Evolutionary conservation across 2,329 filamentous ascomycete genomes (phyloP).

Genomic region (Allantophomopsis cytisporea): DNA sequence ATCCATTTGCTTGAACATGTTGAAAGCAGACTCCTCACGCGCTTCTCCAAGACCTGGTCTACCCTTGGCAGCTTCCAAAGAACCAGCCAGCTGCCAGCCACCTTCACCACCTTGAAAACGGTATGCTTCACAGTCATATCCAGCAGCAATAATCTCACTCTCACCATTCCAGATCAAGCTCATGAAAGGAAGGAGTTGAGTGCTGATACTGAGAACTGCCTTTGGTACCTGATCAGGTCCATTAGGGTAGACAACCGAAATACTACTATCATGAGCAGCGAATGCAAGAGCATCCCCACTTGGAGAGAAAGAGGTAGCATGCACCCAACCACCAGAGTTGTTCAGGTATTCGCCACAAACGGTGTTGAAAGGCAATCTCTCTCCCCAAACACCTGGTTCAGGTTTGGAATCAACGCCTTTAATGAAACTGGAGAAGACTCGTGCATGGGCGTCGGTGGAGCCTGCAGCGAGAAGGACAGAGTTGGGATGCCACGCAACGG

Average conservation of each 20-base stretch:
- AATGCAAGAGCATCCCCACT: slow-evolving; percentile 90
- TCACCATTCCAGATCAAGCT: slow-evolving; percentile 88
- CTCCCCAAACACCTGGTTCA: slow-evolving; percentile 82
- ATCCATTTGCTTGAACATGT: slow-evolving; percentile 99
- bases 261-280: slow-evolving; percentile 86
- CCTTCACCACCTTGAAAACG: slow-evolving; percentile 65
- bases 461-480: slow-evolving; percentile 88
- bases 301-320: slow-evolving; percentile 85
- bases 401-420: slow-evolving; percentile 85
- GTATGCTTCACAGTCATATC: slow-evolving; percentile 83
- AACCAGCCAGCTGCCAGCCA: slow-evolving; percentile 76
- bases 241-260: slow-evolving; percentile 90
- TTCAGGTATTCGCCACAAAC: slow-evolving; percentile 95
- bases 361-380: slow-evolving; percentile 93
- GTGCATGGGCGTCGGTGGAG: slow-evolving; percentile 91
- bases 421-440: slow-evolving; percentile 91
- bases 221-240: slow-evolving; percentile 81
- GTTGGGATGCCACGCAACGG: slow-evolving; percentile 94
- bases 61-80: slow-evolving; percentile 59
- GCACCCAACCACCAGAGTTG: slow-evolving; percentile 93
- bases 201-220: slow-evolving; percentile 82
- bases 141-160: slow-evolving; percentile 86
- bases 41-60: slow-evolving; percentile 29
- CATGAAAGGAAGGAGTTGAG: slow-evolving; percentile 83
- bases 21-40: slow-evolving; percentile 83